Evolutionary conservation across 805 yeast genomes (phyloP).

Genomic region (Brettanomyces custersianus): DNA sequence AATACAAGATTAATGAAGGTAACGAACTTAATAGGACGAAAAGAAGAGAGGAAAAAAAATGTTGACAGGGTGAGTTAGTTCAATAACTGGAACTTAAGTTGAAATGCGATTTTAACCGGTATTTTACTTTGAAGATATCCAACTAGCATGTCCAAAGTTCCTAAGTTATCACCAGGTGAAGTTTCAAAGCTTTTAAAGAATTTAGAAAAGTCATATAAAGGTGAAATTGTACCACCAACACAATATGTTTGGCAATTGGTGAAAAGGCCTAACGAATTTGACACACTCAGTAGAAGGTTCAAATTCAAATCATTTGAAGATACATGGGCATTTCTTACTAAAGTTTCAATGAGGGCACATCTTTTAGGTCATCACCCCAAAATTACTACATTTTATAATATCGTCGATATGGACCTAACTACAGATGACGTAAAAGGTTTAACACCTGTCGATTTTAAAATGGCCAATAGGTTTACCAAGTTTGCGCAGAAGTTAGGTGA

Average conservation of each 20-base stretch:
- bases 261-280: neutral
- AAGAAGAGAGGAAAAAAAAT: too few relatives aligned
- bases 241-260: neutral
- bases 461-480: constrained; percentile 42
- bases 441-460: constrained; percentile 46
- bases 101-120: too few relatives aligned
- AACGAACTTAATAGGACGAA: too few relatives aligned
- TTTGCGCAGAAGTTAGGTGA: constrained; percentile 22
- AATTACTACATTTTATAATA: constrained; percentile 52
- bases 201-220: too few relatives aligned
- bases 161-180: too few relatives aligned
- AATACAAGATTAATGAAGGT: too few relatives aligned
- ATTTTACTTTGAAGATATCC: too few relatives aligned
- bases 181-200: too few relatives aligned
- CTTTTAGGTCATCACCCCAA: constrained; percentile 63
- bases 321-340: constrained; percentile 60
- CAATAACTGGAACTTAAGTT: too few relatives aligned
- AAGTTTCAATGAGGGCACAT: constrained; percentile 50
- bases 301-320: constrained; percentile 43
- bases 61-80: too few relatives aligned
- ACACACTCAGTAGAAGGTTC: constrained; percentile 27
- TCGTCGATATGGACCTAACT: constrained; percentile 42
- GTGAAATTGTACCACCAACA: neutral
- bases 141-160: too few relatives aligned
- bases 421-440: constrained; percentile 57